Evolutionary conservation across 148 eudicot genomes (phyloP), one percentile per base, ranked within the genome.

Genomic region (Camellia japonica): DNA sequence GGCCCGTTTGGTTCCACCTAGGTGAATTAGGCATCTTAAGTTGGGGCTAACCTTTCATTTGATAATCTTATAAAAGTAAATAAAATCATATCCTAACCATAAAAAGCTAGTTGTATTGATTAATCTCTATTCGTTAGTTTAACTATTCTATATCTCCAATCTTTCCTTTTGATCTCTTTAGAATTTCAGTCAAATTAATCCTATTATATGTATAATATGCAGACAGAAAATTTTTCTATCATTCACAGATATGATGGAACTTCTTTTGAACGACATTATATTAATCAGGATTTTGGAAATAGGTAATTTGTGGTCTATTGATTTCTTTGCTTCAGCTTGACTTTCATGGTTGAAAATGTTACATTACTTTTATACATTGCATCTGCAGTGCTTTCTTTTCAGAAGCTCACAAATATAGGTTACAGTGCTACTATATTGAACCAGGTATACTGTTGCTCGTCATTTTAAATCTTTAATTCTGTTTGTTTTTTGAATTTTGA

Each of bases 361-460:
- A 43, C 64, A 54, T 46, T 49, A 79, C 67, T 64, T 49, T 71
- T 41, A 5, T 58, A 30, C 67, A 16, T 79, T 68, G 43, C 60
- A 49, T 73, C 49, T 86, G 80, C 90, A 95, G 99, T 79, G 82
- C 77, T 42, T 95, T 93, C 90, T 92, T 87, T 73, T 70, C 97
- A 11, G 80, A 88, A 78, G 90, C 88, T 81, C 99, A 95, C 90
- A 93, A 90, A 85, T 90, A 88, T 80, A 87, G 99, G 83, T 74
- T 92, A 79, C 88, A 86, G 80, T 92, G 94, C 82, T 95, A 95
- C 89, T 92, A 92, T 73, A 84, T 81, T 6, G 85, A 91, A 69
- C 78, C 91, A 84, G 92, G 93, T 93, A 75, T 70, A 42, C 65
- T 77, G 60, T 74, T 78, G 47, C 73, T 69, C 15, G 38, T 66